Evolutionary conservation across 2,329 filamentous ascomycete genomes (phyloP), one percentile per base, ranked within the genome.

Genomic region (Venturia effusa): DNA sequence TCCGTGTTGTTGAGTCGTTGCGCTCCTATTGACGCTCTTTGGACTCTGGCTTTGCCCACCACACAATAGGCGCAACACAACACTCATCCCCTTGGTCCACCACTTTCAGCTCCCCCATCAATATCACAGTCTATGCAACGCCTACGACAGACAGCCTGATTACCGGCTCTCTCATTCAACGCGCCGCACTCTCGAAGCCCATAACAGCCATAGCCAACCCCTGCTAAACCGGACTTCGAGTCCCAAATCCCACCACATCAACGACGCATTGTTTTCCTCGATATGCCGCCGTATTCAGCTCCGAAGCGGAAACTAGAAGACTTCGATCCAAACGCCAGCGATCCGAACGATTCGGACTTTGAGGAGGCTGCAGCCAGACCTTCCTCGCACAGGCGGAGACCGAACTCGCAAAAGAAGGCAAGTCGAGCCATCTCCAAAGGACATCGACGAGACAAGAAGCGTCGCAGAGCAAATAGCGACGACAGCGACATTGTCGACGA

Each of bases 261-360:
- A n/a, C 27, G 51, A 57, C 51, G 30, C 51, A 57, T 57, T 57
- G 51, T 34, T 34, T 19, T n/a, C 27, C 19, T 34, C 51, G 51
- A 34, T 22, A 57, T 57, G 51, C 27, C 51, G 51, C 51, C 51
- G 51, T 24, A 34, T 8, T n/a, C 51, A 57, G 51, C 27, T 19
- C 30, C 27, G 19, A 60, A 60, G 40, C 61, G 61, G 30, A 40
- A 57, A 40, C 69, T 64, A 30, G 71, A 73, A 61, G 68, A 70
- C 62, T 75, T 72, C 64, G 74, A 75, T 62, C 72, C 73, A 24
- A 74, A 68, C 67, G 71, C 71, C 60, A 70, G 68, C 64, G 74
- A 76, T 66, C 69, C 70, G 34, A 72, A 75, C 65, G 74, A 76
- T 67, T 67, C 68, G n/a, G 74, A 75, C 67, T 75, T 71, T 68